These are phyloP conservation scores for Talaromyces sp. DNA, from an alignment of 2,329 filamentous ascomycete species.

Conservation along the genomic window DNA sequence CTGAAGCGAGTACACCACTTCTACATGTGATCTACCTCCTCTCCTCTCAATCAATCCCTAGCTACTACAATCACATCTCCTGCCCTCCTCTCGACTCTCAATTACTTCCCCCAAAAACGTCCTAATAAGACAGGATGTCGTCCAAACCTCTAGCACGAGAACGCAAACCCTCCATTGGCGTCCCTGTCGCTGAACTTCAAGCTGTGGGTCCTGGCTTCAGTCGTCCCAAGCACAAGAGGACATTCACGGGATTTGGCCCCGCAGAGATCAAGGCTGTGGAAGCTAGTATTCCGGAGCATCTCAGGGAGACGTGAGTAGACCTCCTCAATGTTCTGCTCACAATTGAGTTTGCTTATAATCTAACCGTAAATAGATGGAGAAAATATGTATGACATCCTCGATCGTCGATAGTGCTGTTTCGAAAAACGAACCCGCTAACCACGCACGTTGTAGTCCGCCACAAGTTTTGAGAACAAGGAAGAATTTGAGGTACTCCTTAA, in stretches of 20 bases:
- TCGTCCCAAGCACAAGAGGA: constrained; percentile 95
- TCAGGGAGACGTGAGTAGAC: constrained; percentile 70
- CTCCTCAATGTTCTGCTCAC: neutral
- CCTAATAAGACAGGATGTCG: constrained; percentile 19
- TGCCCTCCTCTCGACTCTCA: neutral
- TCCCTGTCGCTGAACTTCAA: constrained; percentile 80
- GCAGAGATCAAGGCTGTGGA: constrained; percentile 92
- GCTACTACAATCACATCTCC: neutral
- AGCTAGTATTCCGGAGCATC: constrained; percentile 82
- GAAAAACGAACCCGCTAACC: neutral
- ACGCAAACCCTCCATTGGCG: constrained; percentile 75
- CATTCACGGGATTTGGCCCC: constrained; percentile 89
- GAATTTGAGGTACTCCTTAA: constrained; percentile 60
- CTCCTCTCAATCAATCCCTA: neutral
- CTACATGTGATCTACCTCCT: neutral
- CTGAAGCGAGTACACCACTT: neutral
- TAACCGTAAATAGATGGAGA: constrained; percentile 49
- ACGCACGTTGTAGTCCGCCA: constrained; percentile 49
- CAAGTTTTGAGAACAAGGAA: constrained; percentile 72
- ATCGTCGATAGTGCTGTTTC: neutral
- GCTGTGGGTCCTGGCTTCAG: constrained; percentile 81
- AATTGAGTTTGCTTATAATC: neutral
- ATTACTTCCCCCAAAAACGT: neutral
- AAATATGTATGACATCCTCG: constrained; percentile 51
- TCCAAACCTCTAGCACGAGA: constrained; percentile 50